These are phyloP conservation scores for Oryza brachyantha DNA, from an alignment of 176 grass and related monocot species.

Conservation along the genomic window DNA sequence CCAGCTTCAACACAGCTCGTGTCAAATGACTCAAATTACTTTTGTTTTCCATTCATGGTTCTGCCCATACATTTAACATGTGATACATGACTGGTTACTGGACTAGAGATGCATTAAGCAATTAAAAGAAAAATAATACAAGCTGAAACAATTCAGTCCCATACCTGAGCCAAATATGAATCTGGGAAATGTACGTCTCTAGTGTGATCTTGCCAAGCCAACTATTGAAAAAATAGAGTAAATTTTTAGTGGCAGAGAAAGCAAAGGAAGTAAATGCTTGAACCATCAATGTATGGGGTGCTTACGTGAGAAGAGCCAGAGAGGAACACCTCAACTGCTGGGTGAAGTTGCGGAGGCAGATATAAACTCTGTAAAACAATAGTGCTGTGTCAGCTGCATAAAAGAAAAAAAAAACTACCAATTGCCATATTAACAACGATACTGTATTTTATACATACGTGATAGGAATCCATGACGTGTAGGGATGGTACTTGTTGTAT, in stretches of 20 bases:
- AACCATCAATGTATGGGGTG: constrained; percentile 10
- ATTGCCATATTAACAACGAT: neutral
- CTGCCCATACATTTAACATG: neutral
- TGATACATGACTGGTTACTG: neutral
- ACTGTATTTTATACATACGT: constrained; percentile 54
- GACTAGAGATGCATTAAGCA: neutral
- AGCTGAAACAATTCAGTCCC: neutral
- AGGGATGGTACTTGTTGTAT: constrained; percentile 98
- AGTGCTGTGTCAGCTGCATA: constrained; percentile 22
- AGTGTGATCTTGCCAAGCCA: constrained; percentile 98
- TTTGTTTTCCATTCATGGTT: neutral
- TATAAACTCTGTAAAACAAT: constrained; percentile 74
- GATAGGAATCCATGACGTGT: constrained; percentile 99
- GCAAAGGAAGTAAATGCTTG: neutral
- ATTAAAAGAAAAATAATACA: neutral
- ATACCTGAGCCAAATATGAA: constrained; percentile 97
- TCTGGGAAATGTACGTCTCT: constrained; percentile 97
- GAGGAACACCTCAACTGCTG: constrained; percentile 79
- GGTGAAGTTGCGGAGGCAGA: constrained; percentile 85
- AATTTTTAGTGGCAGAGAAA: neutral
- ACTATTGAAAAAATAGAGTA: constrained; percentile 38
- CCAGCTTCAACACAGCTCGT: neutral
- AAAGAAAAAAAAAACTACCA: neutral
- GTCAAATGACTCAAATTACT: neutral
- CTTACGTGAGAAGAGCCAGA: constrained; percentile 87